Base-by-base conservation (phyloP, 192 early-diverging fungal genomes). In the Coemansia sp. region DNA sequence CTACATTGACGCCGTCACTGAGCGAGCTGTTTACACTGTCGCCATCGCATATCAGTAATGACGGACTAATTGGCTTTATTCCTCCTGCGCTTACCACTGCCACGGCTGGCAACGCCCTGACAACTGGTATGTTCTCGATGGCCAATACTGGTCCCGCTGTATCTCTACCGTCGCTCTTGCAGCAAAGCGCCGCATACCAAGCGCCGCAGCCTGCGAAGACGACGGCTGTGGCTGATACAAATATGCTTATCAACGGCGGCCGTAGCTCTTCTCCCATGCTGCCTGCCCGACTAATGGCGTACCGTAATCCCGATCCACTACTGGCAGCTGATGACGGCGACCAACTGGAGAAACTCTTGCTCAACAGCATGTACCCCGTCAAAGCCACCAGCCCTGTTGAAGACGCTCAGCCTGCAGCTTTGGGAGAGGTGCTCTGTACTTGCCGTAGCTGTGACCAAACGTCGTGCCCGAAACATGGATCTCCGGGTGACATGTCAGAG, bases 261-360 rank as follows among this genome's bases (percentile, higher is more conserved):
- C 55, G 55, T 6, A 34, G 55, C 7, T n/a, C 45, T 0, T 70
- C 69, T 31, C 65, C 46, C 0, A 25, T 41, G n/a, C 67, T 82
- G 57, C 79, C 79, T 2, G 46, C 79, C 27, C 34, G 62, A 6
- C 68, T 82, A 5, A 82, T 82, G 79, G 79, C 79, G n/a, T 82
- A 82, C 71, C 79, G 79, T 71, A 82, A 82, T 39, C 74, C 74
- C 0, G 79, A 82, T 58, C 79, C 79, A 21, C 31, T 76, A 17
- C 14, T 36, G 44, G 48, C 41, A 7, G 66, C 63, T 3, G 79
- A 82, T 10, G 79, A 82, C 36, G 71, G 79, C 46, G 79, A 82
- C 15, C 70, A 70, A 68, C 79, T 82, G 23, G 79, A 82, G 68
- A 76, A 74, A 65, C 70, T 82, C 4, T 63, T 82, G 45, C 71